Evolutionary conservation across 1,284 basidiomycete species (phyloP), one percentile per base, ranked within the genome.

Genomic region (Irpex rosettiformis): DNA sequence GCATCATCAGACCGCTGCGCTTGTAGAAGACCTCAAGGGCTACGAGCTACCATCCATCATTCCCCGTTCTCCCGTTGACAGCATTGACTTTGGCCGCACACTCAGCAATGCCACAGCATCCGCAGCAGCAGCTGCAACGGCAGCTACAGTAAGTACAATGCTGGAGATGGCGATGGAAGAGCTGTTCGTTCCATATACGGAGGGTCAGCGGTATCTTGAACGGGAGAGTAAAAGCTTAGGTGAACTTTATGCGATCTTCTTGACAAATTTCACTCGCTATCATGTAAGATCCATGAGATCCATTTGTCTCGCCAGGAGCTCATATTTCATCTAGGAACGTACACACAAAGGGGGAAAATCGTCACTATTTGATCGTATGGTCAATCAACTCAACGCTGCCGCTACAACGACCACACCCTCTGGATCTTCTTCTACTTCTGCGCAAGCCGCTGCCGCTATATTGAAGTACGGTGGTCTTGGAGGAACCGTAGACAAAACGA

Each of bases 91-190:
- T 65, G 78, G 81, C 24, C 75, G 78, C 54, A 80, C 82, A 1
- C 67, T 88, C 18, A 77, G 75, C 28, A 79, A 78, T 22, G 68
- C 79, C 8, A 70, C 80, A 8, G 65, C 75, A 16, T 69, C 78
- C 2, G 69, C 77, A 27, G 71, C 73, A 4, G 62, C 65, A 1
- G 66, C 74, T 10, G 70, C 78, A 3, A 77, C 81, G 6, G 79
- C 84, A 16, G 75, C 80, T n/a, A 77, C 83, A 3, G 79, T 97
- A 18, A 86, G 87, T 27, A 81, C 85, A 0, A 95, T 98, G 91
- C 79, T 99, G 11, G 97, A 99, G 71, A 89, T 88, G 29, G 90
- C 94, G 0, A 89, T 98, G 82, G 97, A 98, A 64, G 97, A 99
- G 70, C 83, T 99, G 16, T 99, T 99, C 65, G 86, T 96, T 24